Evolutionary conservation across 2,329 filamentous ascomycete species (phyloP).

Genomic region (Metarhizium robertsii): DNA sequence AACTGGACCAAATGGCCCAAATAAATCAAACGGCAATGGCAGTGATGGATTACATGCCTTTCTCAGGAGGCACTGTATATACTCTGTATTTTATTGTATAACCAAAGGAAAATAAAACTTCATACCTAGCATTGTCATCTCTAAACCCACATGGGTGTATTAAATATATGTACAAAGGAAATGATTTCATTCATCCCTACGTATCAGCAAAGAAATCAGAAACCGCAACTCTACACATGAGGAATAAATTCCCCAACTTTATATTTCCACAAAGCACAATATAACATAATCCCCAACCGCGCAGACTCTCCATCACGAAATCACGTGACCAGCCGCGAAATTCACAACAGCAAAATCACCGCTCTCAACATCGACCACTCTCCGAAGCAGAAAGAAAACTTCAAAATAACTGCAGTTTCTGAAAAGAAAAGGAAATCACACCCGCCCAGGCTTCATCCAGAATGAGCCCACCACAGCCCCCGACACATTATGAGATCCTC

Average conservation of each 20-base stretch:
- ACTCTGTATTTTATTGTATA: constrained; percentile 23
- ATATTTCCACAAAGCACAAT: too few species aligned
- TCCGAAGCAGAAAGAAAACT: background rate
- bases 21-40: constrained; percentile 22
- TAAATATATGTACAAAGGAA: too few species aligned
- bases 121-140: background rate
- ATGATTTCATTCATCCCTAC: too few species aligned
- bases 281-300: too few species aligned
- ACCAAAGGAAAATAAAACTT: constrained; percentile 1
- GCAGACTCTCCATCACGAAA: background rate
- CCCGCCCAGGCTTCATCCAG: background rate
- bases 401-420: background rate
- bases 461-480: background rate
- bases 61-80: constrained; percentile 16
- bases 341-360: background rate
- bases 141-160: too few species aligned
- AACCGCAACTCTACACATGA: background rate
- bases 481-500: constrained; percentile 54
- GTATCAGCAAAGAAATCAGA: background rate
- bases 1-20: constrained; percentile 51
- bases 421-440: too few species aligned
- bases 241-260: too few species aligned
- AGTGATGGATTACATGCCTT: background rate
- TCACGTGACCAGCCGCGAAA: constrained; percentile 3
- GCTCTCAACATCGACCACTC: background rate